These are phyloP conservation scores for Backusella macrospora DNA, from an alignment of 192 early-diverging fungal genomes.

Conservation along the genomic window DNA sequence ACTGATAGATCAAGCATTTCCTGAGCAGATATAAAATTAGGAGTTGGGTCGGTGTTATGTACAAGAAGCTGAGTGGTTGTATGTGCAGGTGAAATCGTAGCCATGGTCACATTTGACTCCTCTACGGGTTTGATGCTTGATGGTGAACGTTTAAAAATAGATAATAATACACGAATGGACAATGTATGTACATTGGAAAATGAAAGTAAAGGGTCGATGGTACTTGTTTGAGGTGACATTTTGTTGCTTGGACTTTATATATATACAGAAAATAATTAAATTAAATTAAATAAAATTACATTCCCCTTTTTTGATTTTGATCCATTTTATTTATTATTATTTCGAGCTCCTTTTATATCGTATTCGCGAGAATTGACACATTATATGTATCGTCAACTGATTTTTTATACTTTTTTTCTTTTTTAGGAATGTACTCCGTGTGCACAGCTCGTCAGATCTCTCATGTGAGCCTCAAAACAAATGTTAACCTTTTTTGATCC, in stretches of 20 bases:
- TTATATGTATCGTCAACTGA: not conserved
- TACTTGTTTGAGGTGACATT: not conserved
- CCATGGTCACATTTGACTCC: not conserved
- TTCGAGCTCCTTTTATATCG: not conserved
- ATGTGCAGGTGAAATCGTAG: conserved; percentile 14
- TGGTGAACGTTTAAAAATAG: not conserved
- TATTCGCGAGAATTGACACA: conserved; percentile 3
- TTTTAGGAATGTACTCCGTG: conserved; percentile 1
- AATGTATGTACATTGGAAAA: conserved; percentile 18
- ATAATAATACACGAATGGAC: conserved; percentile 15
- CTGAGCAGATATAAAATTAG: not conserved
- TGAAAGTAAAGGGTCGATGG: conserved; percentile 17
- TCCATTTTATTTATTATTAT: not conserved
- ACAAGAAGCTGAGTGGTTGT: conserved; percentile 8
- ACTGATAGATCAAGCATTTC: conserved; percentile 18
- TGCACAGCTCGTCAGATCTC: conserved; percentile 15
- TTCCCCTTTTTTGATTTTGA: not conserved
- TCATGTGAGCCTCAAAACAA: not conserved
- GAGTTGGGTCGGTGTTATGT: not conserved
- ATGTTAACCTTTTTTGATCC: not conserved
- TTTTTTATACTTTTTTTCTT: not conserved
- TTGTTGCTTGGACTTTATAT: not conserved
- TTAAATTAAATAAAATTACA: conserved; percentile 8
- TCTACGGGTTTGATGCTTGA: not conserved
- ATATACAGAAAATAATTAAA: conserved; percentile 9